Percentiles rank a stretch among this genome's conserved stretches.
Evolutionary conservation across 2,329 filamentous ascomycete genomes (phyloP).

Genomic region (Chaetomium olivaceum): DNA sequence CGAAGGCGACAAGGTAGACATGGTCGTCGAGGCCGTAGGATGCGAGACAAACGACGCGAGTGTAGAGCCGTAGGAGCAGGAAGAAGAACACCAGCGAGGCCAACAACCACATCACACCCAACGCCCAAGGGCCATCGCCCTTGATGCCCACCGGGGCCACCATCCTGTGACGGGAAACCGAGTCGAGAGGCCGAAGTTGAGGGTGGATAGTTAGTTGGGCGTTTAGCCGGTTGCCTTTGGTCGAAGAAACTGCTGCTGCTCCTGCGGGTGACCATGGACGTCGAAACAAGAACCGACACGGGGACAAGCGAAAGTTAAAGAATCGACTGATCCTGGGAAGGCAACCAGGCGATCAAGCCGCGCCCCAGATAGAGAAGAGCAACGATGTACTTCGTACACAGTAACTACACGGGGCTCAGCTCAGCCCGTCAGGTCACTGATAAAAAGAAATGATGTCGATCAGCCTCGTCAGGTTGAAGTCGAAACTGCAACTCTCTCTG

Average conservation of each 20-base stretch:
- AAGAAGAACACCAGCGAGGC: constrained; percentile 19
- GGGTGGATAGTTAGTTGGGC: constrained; percentile 1
- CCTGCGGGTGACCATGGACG: constrained; percentile 1
- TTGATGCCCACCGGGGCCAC: constrained; percentile 12
- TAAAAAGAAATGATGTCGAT: constrained; percentile 3
- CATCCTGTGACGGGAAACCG: not conserved
- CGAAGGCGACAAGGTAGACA: constrained; percentile 35
- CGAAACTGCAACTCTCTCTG: not conserved
- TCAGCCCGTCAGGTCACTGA: not conserved
- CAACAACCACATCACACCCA: constrained; percentile 28
- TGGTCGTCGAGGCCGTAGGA: constrained; percentile 41
- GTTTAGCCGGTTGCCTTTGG: not conserved
- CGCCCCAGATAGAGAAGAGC: not conserved
- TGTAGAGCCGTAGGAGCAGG: constrained; percentile 23
- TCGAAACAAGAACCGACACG: not conserved
- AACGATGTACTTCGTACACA: too few relatives aligned
- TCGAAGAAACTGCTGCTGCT: not conserved
- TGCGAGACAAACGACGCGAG: constrained; percentile 32
- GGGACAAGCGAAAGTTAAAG: not conserved
- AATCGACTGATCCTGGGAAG: not conserved
- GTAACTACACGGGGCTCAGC: too few relatives aligned
- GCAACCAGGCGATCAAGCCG: not conserved
- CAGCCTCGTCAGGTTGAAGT: not conserved
- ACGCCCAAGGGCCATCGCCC: constrained; percentile 19
- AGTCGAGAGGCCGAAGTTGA: not conserved